A percentile compares a stretch with the other conserved stretches of the same genome.
These are phyloP conservation scores for Filobasidium uniguttulatum DNA, from an alignment of 1,284 basidiomycete species.

Conservation along the genomic window DNA sequence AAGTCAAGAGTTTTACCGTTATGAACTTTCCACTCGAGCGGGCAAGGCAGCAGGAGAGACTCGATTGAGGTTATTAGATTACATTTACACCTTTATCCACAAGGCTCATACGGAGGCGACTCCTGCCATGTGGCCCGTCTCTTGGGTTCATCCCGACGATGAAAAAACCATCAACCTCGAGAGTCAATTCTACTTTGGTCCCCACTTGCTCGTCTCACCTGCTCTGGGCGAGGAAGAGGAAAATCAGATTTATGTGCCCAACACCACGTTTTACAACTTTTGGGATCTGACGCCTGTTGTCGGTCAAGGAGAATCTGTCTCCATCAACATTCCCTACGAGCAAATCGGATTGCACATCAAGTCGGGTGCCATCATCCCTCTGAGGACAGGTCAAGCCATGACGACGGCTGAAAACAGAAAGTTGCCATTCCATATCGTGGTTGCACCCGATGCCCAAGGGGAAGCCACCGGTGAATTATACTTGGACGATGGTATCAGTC, in stretches of 20 bases:
- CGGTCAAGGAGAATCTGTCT: conserved; percentile 42
- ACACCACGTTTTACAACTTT: conserved; percentile 54
- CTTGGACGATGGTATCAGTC: conserved; percentile 73
- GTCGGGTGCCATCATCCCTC: conserved; percentile 79
- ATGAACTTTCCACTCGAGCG: conserved; percentile 47
- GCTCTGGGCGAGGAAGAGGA: conserved; percentile 51
- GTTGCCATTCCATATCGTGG: conserved; percentile 83
- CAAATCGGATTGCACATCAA: conserved; percentile 74
- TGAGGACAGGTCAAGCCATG: conserved; percentile 73
- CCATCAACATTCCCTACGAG: conserved; percentile 45
- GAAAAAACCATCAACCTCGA: conserved; percentile 47
- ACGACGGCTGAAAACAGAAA: conserved; percentile 73
- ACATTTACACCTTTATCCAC: conserved; percentile 58
- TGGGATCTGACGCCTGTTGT: conserved; percentile 41
- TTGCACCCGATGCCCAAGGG: conserved; percentile 58
- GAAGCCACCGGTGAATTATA: conserved; percentile 73
- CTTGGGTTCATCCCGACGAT: conserved; percentile 53
- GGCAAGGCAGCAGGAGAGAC: conserved; percentile 50
- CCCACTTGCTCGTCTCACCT: conserved; percentile 53
- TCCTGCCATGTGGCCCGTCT: conserved; percentile 49
- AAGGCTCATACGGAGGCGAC: conserved; percentile 47
- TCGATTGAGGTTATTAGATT: conserved; percentile 54
- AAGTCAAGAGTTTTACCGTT: conserved; percentile 55
- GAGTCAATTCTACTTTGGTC: conserved; percentile 54
- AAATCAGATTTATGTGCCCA: conserved; percentile 47